A percentile compares a stretch with the other conserved stretches of the same genome.
These are phyloP conservation scores for Phalaenopsis aphrodite DNA, from an alignment of 106 monocot species.

Conservation along the genomic window DNA sequence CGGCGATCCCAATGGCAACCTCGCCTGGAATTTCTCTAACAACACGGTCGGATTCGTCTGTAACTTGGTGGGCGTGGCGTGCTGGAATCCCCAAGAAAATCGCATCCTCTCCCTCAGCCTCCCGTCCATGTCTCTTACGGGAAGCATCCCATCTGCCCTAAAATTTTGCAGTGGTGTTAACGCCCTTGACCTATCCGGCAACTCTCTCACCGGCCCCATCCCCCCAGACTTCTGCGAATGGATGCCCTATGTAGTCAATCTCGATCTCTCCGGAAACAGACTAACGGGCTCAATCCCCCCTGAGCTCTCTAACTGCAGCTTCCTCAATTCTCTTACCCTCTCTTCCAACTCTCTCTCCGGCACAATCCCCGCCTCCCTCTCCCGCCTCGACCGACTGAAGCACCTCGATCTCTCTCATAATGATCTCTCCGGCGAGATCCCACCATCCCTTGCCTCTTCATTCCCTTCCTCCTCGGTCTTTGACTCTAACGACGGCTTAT, in stretches of 20 bases:
- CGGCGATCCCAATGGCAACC: neutral
- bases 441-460: neutral
- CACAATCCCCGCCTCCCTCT: slow-evolving; percentile 15
- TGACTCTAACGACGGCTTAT: slow-evolving; percentile 11
- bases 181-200: slow-evolving; percentile 20
- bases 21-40: slow-evolving; percentile 29
- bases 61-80: slow-evolving; percentile 24
- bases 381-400: slow-evolving; percentile 7
- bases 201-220: slow-evolving; percentile 25
- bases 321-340: slow-evolving; percentile 15
- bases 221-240: slow-evolving; percentile 35
- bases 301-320: slow-evolving; percentile 26
- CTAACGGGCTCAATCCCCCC: slow-evolving; percentile 39
- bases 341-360: slow-evolving; percentile 18
- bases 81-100: slow-evolving; percentile 40
- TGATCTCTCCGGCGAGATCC: slow-evolving; percentile 18
- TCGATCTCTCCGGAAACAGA: slow-evolving; percentile 19
- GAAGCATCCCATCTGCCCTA: slow-evolving; percentile 30
- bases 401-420: slow-evolving; percentile 14
- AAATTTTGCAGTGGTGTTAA: slow-evolving; percentile 23
- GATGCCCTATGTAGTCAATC: slow-evolving; percentile 37
- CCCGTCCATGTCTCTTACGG: slow-evolving; percentile 31
- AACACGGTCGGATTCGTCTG: slow-evolving; percentile 19
- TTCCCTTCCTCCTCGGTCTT: slow-evolving; percentile 8
- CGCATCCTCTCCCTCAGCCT: slow-evolving; percentile 27